phyloP scores from a whole-genome alignment of 2,329 filamentous ascomycete species.

The Colletotrichum lupini region DNA sequence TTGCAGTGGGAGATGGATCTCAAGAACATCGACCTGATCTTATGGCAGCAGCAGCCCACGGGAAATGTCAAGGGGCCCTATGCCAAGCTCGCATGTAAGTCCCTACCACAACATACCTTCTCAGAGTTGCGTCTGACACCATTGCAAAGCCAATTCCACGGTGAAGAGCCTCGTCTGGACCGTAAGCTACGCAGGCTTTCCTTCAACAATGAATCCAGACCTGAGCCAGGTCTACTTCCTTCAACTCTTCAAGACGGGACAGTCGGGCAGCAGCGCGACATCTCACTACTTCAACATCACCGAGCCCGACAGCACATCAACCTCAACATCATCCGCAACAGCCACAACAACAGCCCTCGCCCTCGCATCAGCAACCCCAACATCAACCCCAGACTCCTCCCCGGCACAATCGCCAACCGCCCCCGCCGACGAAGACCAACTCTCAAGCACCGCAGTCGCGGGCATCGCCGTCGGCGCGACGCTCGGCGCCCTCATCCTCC shows the following conservation, averaged over 20 bases:
- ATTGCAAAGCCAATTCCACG: background rate
- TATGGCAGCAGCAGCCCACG: background rate
- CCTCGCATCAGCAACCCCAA: background rate
- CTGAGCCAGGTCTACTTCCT: constrained; percentile 6
- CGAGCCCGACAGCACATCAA: background rate
- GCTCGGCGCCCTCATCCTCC: background rate
- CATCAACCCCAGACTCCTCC: background rate
- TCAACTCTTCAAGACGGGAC: background rate
- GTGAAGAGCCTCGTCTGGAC: background rate
- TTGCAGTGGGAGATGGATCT: constrained; percentile 40
- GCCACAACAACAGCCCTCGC: background rate
- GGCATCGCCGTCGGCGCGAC: background rate
- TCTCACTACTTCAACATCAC: constrained; percentile 18
- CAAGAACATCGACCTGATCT: background rate
- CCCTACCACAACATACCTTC: background rate
- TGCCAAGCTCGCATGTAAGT: constrained; percentile 1
- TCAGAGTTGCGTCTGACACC: background rate
- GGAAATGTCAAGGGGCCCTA: background rate
- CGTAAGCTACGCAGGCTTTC: background rate
- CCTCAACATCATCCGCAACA: background rate
- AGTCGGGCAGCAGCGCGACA: background rate
- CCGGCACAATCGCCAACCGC: background rate
- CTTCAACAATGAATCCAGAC: background rate
- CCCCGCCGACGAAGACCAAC: background rate
- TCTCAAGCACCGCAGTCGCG: background rate